phyloP scores from a whole-genome alignment of 192 early-diverging fungal species.

The Gamsiella multidivaricata region DNA sequence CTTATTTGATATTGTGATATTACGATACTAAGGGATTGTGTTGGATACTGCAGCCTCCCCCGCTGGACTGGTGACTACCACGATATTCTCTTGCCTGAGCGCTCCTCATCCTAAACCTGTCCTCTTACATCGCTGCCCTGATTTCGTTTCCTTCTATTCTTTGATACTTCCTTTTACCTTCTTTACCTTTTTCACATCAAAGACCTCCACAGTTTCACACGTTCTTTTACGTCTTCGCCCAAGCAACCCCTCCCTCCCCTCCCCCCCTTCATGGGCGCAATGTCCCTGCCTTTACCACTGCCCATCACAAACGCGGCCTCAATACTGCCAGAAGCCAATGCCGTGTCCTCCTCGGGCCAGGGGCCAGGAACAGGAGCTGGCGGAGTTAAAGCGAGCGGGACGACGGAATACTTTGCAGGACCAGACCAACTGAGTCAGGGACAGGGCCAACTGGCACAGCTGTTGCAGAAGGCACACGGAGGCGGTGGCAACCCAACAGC shows the following conservation, averaged over 20 bases:
- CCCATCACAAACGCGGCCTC: neutral
- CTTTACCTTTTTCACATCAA: neutral
- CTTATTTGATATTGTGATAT: neutral
- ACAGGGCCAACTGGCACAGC: conserved; percentile 32
- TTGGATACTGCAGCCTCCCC: neutral
- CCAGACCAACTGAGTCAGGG: neutral
- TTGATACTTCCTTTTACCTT: neutral
- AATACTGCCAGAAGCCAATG: conserved; percentile 4
- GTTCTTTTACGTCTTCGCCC: neutral
- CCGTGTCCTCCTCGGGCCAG: conserved; percentile 16
- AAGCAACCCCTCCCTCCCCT: neutral
- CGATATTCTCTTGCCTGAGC: neutral
- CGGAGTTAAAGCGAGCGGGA: neutral
- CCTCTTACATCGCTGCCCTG: neutral
- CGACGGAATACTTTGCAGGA: conserved; percentile 3
- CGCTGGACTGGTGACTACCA: neutral
- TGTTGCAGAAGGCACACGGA: conserved; percentile 23
- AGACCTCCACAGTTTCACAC: neutral
- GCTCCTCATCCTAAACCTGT: neutral
- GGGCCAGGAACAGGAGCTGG: conserved; percentile 13
- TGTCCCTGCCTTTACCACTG: conserved; percentile 16
- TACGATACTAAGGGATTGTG: neutral
- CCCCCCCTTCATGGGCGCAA: conserved; percentile 3
- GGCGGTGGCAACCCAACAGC: conserved; percentile 9
- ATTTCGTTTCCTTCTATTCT: neutral